Evolutionary conservation across 1,139 yeast genomes (phyloP).

Genomic region (Groenewaldozyma auringiensis): DNA sequence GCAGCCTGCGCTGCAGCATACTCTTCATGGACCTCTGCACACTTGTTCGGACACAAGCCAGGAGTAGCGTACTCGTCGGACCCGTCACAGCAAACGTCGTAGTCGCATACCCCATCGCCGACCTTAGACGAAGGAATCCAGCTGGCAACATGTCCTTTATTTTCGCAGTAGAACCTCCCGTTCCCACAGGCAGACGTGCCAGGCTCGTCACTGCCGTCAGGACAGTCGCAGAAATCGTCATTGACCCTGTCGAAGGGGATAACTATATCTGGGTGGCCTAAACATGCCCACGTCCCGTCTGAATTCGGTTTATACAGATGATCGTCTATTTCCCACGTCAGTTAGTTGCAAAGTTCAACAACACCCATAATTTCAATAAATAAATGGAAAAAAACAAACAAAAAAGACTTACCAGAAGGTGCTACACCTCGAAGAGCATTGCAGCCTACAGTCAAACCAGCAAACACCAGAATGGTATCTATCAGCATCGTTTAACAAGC

Average conservation of each 20-base stretch:
- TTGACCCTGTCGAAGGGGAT: conserved; percentile 60
- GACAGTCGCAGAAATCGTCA: conserved; percentile 92
- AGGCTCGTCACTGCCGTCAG: conserved; percentile 97
- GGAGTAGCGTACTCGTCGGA: conserved; percentile 57
- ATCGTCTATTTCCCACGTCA: conserved; percentile 14
- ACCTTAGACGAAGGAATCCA: conserved; percentile 47
- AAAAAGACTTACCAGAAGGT: not conserved
- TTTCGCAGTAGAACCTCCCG: conserved; percentile 63
- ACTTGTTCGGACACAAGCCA: conserved; percentile 32
- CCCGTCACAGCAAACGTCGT: conserved; percentile 88
- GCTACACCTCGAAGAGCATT: conserved; percentile 3
- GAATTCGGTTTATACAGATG: conserved; percentile 47
- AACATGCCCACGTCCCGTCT: conserved; percentile 58
- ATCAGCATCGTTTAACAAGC: not conserved
- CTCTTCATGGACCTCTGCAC: conserved; percentile 42
- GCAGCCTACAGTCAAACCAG: not conserved
- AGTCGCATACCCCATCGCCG: conserved; percentile 91
- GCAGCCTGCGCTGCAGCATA: conserved; percentile 30
- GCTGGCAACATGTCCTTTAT: conserved; percentile 51
- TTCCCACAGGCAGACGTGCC: conserved; percentile 80
- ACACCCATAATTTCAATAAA: not conserved
- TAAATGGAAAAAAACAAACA: not conserved
- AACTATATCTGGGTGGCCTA: conserved; percentile 54
- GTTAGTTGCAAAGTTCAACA: not conserved
- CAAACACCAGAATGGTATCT: not conserved